These are phyloP conservation scores for Kickxella alabastrina DNA, from an alignment of 192 early-diverging fungal species.

Conservation along the genomic window DNA sequence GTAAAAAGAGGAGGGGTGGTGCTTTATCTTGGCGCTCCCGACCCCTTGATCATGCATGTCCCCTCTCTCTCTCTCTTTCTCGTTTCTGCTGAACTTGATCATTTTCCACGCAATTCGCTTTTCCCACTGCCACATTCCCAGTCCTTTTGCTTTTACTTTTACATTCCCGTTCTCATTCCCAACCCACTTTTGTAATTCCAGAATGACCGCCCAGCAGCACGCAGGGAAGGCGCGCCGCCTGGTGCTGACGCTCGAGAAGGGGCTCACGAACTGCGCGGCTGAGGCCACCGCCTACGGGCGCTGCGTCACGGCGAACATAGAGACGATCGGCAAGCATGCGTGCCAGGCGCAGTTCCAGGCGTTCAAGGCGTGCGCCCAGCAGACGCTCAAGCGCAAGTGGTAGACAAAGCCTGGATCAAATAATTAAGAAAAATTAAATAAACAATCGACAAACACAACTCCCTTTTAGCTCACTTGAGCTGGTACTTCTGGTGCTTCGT, in stretches of 20 bases:
- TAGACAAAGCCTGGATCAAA: slow-evolving; percentile 5
- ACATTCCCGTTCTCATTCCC: background rate
- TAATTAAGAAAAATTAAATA: background rate
- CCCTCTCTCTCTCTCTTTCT: too few species aligned
- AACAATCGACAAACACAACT: background rate
- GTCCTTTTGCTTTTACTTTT: background rate
- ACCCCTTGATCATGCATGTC: too few species aligned
- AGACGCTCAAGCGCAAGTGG: slow-evolving; percentile 50
- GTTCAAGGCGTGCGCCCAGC: slow-evolving; percentile 58
- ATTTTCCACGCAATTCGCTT: background rate
- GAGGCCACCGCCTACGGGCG: slow-evolving; percentile 55
- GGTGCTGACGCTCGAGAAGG: slow-evolving; percentile 47
- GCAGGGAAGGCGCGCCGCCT: slow-evolving; percentile 37
- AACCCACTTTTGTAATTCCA: background rate
- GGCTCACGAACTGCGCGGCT: slow-evolving; percentile 28
- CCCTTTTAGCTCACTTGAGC: slow-evolving; percentile 35
- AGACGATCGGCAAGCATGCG: slow-evolving; percentile 56
- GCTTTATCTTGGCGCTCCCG: too few species aligned
- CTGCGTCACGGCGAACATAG: slow-evolving; percentile 51
- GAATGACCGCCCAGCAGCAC: slow-evolving; percentile 30
- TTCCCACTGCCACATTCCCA: background rate
- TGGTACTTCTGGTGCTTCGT: slow-evolving; percentile 27
- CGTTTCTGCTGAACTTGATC: too few species aligned
- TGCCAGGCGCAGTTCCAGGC: slow-evolving; percentile 57
- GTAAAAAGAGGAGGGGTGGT: too few species aligned